Conservation (phyloP, 1,284 basidiomycete species). For the Sphagnurus paluster region DNA sequence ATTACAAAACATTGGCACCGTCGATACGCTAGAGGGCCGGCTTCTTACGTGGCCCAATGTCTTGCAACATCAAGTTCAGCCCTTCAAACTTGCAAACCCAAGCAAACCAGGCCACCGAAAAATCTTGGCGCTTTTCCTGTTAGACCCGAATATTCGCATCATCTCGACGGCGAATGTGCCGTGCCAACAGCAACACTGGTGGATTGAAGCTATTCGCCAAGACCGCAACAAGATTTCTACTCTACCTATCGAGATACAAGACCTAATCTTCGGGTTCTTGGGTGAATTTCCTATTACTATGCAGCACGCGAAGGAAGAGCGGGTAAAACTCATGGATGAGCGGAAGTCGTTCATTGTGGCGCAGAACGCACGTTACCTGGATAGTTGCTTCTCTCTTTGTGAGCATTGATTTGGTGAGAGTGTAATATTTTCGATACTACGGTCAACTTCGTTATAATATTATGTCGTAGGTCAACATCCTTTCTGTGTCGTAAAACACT, state of each 20-base stretch:
- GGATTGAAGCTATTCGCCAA: conserved; percentile 11
- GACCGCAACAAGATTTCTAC: background rate
- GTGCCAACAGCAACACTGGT: conserved; percentile 37
- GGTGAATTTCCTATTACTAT: conserved; percentile 22
- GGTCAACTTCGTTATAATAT: too few relatives aligned
- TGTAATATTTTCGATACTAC: too few relatives aligned
- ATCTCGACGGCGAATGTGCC: conserved; percentile 39
- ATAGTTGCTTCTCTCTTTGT: conserved; percentile 12
- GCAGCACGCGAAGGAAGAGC: conserved; percentile 28
- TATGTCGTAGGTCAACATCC: too few relatives aligned
- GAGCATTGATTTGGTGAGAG: too few relatives aligned
- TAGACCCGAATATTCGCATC: conserved; percentile 36
- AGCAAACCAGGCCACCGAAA: conserved; percentile 42
- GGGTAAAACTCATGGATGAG: conserved; percentile 31
- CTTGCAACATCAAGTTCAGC: conserved; percentile 42
- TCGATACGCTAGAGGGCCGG: conserved; percentile 32
- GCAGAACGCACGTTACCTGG: conserved; percentile 1
- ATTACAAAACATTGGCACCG: conserved; percentile 31
- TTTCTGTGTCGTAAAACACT: too few relatives aligned
- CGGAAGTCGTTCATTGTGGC: conserved; percentile 13
- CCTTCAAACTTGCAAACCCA: conserved; percentile 38
- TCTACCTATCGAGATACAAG: conserved; percentile 23
- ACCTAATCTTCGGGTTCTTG: conserved; percentile 21
- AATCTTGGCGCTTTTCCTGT: conserved; percentile 43
- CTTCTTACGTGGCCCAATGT: conserved; percentile 43